These are phyloP conservation scores for Amylocystis lapponica DNA, from an alignment of 768 basidiomycete species.

Conservation along the genomic window DNA sequence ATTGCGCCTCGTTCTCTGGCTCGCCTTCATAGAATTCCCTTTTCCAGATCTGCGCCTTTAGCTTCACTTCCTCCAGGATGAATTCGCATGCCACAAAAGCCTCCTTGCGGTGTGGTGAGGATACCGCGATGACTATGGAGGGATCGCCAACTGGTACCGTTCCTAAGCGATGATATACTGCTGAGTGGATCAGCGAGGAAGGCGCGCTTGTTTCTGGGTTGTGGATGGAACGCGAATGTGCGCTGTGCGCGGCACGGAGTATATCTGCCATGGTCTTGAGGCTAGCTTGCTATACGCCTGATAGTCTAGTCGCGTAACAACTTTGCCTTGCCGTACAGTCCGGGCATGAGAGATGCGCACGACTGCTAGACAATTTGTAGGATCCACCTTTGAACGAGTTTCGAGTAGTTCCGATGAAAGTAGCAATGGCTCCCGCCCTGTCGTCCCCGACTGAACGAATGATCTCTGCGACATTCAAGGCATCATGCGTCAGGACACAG, in stretches of 20 bases:
- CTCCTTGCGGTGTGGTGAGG: conserved; percentile 78
- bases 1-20: conserved; percentile 42
- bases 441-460: conserved; percentile 58
- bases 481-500: conserved; percentile 53
- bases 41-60: conserved; percentile 87
- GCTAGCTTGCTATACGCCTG: conserved; percentile 80
- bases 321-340: conserved; percentile 58
- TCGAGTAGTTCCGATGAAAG: conserved; percentile 83
- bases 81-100: conserved; percentile 75
- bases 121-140: conserved; percentile 82
- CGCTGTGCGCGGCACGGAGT: conserved; percentile 38
- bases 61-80: conserved; percentile 83
- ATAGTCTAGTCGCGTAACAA: conserved; percentile 71
- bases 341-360: not conserved
- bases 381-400: conserved; percentile 73
- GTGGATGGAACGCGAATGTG: conserved; percentile 37
- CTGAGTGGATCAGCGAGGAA: conserved; percentile 43
- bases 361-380: not conserved
- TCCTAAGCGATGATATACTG: conserved; percentile 74
- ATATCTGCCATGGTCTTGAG: conserved; percentile 69
- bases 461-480: conserved; percentile 53
- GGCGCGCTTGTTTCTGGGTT: conserved; percentile 6
- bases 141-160: conserved; percentile 71
- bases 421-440: conserved; percentile 62
- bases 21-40: conserved; percentile 79